Percentiles rank a stretch among this genome's conserved stretches.
Conservation (phyloP, 2,329 filamentous ascomycete genomes). For the Aotearoamyces nothofagi region DNA sequence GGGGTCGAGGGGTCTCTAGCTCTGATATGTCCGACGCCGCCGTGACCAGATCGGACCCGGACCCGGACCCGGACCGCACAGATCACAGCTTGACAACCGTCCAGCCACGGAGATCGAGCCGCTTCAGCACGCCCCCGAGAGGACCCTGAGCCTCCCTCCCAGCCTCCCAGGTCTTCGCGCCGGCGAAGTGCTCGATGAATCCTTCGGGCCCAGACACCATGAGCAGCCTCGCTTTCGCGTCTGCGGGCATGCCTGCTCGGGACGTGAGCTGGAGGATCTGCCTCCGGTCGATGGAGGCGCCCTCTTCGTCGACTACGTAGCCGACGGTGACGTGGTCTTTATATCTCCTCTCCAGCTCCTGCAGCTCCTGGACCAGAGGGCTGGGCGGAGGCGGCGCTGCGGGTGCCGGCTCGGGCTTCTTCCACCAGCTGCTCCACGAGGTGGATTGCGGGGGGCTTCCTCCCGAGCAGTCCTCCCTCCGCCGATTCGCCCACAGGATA, state of each 20-base stretch:
- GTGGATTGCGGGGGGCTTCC: conserved; percentile 35
- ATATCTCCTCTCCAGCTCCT: conserved; percentile 41
- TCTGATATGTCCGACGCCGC: no score
- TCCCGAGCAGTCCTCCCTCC: conserved; percentile 47
- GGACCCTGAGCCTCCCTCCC: conserved; percentile 63
- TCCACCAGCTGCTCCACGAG: conserved; percentile 7
- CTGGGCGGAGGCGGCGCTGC: conserved; percentile 18
- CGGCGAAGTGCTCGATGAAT: conserved; percentile 69
- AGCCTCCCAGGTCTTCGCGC: conserved; percentile 59
- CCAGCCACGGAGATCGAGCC: conserved; percentile 29
- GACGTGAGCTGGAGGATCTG: no score
- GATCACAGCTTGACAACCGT: conserved; percentile 22
- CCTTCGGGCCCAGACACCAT: conserved; percentile 84
- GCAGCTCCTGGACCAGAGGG: conserved; percentile 45
- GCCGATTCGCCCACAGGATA: conserved; percentile 72
- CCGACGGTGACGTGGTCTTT: conserved; percentile 44
- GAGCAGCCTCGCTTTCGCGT: conserved; percentile 38
- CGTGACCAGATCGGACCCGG: no score
- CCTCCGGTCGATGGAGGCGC: conserved; percentile 41
- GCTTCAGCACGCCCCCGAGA: conserved; percentile 51
- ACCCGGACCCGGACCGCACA: no score
- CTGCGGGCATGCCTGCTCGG: conserved; percentile 17
- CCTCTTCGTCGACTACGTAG: conserved; percentile 75
- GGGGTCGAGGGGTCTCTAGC: no score
- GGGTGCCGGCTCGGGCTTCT: not conserved